Evolutionary conservation across 768 basidiomycete genomes (phyloP), one percentile per base, ranked within the genome.

Genomic region (Russula sp.): DNA sequence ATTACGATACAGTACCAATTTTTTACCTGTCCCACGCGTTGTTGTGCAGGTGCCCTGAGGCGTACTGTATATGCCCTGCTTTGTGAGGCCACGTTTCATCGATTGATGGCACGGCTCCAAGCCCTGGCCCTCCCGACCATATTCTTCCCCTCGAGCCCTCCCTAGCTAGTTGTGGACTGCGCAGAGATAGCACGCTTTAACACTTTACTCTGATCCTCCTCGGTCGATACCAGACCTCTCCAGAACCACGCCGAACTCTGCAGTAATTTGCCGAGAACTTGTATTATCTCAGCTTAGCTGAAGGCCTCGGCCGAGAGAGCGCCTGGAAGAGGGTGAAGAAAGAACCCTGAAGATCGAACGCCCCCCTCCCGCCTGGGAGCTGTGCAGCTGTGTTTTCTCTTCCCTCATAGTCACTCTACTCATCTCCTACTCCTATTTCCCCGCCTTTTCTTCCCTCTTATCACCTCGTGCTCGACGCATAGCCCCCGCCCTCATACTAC

Each of bases 1-100:
- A 58, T 59, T 59, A 59, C 61, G 51, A 54, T 49, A 59, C 54
- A n/a, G n/a, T n/a, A n/a, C n/a, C n/a, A 14, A 36, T 41, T 29
- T 39, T 48, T 45, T n/a, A 11, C 18, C n/a, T 20, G n/a, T 45
- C 49, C 36, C 56, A 53, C 20, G 61, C 47, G 47, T 48, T 25
- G 14, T 52, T 39, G 43, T 29, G 46, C 50, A n/a, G 32, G 45
- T 58, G 61, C 50, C 61, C 29, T 43, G 56, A 46, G 61, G n/a
- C n/a, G n/a, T n/a, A n/a, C 38, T 16, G 61, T 35, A 41, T 46
- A 42, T 35, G 45, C 14, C n/a, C n/a, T n/a, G n/a, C 41, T 22
- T 47, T 22, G 57, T 59, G 7, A 35, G 25, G 43, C 20, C 57
- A 48, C 45, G 51, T 63, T 53, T 29, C 39, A 63, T 63, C 57